Conservation (phyloP, 805 yeast genomes). For the Maudiozyma serrabonitensis region DNA sequence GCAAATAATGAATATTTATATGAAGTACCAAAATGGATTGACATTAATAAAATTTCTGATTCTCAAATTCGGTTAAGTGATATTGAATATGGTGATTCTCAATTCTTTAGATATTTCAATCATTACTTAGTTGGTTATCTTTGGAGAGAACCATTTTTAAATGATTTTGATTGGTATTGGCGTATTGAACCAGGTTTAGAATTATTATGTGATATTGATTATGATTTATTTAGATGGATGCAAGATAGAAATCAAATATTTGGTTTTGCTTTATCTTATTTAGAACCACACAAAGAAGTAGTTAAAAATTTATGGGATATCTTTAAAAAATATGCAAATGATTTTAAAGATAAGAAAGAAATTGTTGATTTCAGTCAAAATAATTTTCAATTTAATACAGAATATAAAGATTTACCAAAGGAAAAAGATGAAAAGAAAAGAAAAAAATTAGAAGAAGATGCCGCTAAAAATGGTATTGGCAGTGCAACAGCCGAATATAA, state of each 20-base stretch:
- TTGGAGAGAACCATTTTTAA: constrained; percentile 52
- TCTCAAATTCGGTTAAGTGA: constrained; percentile 47
- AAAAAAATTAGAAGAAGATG: neutral
- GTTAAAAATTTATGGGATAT: constrained; percentile 62
- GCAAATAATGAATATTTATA: constrained; percentile 30
- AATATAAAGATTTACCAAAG: constrained; percentile 33
- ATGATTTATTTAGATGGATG: constrained; percentile 71
- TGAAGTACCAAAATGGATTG: constrained; percentile 74
- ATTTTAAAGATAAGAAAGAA: constrained; percentile 32
- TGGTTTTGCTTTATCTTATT: constrained; percentile 60
- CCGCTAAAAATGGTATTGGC: neutral
- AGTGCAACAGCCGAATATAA: constrained; percentile 35
- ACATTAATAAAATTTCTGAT: constrained; percentile 52
- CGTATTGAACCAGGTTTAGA: constrained; percentile 76
- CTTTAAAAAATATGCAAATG: constrained; percentile 45
- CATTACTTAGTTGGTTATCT: constrained; percentile 73
- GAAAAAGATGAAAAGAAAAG: constrained; percentile 26
- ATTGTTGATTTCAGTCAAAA: constrained; percentile 42
- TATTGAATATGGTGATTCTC: constrained; percentile 64
- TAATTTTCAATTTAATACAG: constrained; percentile 56
- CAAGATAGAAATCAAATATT: constrained; percentile 56
- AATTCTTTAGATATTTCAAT: constrained; percentile 74
- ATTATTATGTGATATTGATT: constrained; percentile 62
- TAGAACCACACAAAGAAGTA: constrained; percentile 57
- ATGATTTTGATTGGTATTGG: constrained; percentile 75